These are phyloP conservation scores for Trichoderma breve DNA, from an alignment of 2,329 filamentous ascomycete species.

Conservation along the genomic window DNA sequence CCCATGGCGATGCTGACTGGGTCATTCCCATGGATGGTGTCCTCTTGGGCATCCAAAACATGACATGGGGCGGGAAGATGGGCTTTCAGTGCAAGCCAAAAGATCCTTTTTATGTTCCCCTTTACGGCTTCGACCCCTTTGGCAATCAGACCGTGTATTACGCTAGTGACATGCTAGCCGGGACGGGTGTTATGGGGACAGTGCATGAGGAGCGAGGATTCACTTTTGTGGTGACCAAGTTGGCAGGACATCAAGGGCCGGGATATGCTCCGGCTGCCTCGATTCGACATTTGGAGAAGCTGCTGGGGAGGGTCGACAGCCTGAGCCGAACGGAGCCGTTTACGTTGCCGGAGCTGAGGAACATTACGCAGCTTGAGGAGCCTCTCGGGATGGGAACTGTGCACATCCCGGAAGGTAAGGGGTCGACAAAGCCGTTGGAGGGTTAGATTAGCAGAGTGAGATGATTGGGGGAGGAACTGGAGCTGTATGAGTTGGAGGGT, in stretches of 20 bases:
- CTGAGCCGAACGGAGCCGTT: constrained; percentile 45
- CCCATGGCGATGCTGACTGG: constrained; percentile 68
- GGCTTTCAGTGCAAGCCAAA: constrained; percentile 64
- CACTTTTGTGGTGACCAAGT: constrained; percentile 64
- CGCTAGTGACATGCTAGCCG: constrained; percentile 47
- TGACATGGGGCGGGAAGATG: constrained; percentile 71
- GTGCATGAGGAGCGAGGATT: constrained; percentile 72
- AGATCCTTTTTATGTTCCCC: constrained; percentile 66
- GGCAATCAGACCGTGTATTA: constrained; percentile 39
- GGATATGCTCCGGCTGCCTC: constrained; percentile 67
- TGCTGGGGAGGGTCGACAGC: constrained; percentile 66
- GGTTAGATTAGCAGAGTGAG: background rate
- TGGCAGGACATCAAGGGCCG: constrained; percentile 66
- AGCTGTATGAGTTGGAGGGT: too few species aligned
- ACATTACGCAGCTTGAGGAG: constrained; percentile 22
- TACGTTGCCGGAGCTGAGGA: constrained; percentile 25
- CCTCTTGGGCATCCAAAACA: constrained; percentile 72
- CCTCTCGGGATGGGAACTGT: constrained; percentile 28
- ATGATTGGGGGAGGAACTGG: background rate
- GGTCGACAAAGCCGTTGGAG: background rate
- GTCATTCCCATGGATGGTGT: constrained; percentile 68
- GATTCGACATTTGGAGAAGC: constrained; percentile 71
- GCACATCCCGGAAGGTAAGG: constrained; percentile 16
- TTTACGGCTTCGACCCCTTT: constrained; percentile 21
- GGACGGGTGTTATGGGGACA: constrained; percentile 66